These are phyloP conservation scores for Pseudisothecium myosuroides DNA, from an alignment of 225 moss, liverwort and hornwort genomes.

Conservation along the genomic window DNA sequence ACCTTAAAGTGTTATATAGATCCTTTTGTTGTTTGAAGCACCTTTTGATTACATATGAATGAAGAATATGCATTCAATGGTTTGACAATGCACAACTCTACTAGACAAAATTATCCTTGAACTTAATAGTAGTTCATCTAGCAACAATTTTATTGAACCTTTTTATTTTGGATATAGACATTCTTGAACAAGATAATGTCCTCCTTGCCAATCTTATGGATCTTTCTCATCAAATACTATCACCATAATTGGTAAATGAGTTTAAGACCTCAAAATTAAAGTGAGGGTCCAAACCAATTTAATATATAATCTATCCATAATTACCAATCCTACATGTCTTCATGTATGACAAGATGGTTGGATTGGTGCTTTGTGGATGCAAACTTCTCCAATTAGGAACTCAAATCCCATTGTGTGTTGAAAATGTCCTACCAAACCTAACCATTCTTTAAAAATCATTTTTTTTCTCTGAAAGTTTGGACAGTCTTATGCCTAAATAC, in stretches of 20 bases:
- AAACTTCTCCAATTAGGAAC: neutral
- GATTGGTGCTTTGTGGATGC: neutral
- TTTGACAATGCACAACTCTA: neutral
- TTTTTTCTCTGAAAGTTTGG: neutral
- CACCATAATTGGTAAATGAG: too few species aligned
- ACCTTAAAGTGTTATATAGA: too few species aligned
- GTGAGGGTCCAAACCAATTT: neutral
- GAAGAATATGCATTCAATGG: neutral
- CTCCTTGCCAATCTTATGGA: neutral
- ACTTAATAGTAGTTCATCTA: neutral
- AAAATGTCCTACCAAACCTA: neutral
- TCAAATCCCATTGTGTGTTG: neutral
- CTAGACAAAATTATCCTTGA: neutral
- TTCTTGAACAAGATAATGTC: neutral
- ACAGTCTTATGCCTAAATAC: rapidly evolving
- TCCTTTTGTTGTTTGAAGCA: too few species aligned
- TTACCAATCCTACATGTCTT: neutral
- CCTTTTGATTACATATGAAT: neutral
- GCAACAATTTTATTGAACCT: neutral
- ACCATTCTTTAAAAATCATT: neutral
- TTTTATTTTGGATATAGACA: neutral
- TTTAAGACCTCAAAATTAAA: neutral
- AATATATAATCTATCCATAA: neutral
- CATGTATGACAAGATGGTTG: neutral
- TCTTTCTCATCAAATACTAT: rapidly evolving